Evolutionary conservation across 352 stramenopile species (phyloP).

Genomic region (Globisporangium parvum): DNA sequence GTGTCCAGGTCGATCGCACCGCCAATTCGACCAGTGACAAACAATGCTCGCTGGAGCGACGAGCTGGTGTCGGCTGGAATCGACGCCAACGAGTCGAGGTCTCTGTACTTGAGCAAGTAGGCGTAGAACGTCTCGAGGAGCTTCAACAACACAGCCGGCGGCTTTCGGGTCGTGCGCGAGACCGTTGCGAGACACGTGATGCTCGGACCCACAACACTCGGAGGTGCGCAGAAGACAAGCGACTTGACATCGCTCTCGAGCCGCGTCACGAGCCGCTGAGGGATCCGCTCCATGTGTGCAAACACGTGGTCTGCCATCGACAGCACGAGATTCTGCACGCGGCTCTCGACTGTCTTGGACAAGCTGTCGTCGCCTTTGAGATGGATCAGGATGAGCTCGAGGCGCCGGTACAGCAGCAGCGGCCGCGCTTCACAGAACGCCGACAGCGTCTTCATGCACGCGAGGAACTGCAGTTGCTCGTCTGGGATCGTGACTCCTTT

Average conservation of each 20-base stretch:
- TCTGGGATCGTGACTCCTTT: constrained; percentile 48
- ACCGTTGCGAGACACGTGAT: constrained; percentile 71
- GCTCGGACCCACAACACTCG: constrained; percentile 77
- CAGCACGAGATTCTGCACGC: constrained; percentile 56
- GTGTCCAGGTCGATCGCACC: constrained; percentile 61
- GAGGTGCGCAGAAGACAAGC: constrained; percentile 55
- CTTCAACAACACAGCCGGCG: constrained; percentile 37
- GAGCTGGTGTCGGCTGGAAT: constrained; percentile 34
- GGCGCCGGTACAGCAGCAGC: constrained; percentile 41
- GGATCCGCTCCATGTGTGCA: constrained; percentile 36
- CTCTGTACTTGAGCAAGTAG: constrained; percentile 45
- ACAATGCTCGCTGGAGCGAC: constrained; percentile 71
- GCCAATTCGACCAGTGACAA: constrained; percentile 60
- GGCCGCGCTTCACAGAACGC: constrained; percentile 72
- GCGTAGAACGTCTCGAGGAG: constrained; percentile 68
- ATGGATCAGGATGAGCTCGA: constrained; percentile 74
- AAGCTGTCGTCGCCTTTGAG: constrained; percentile 53
- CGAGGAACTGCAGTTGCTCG: constrained; percentile 53
- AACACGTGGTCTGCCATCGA: constrained; percentile 64
- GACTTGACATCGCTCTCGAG: constrained; percentile 62
- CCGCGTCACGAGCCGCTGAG: constrained; percentile 28
- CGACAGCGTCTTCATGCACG: constrained; percentile 71
- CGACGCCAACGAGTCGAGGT: constrained; percentile 23
- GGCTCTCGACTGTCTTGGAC: constrained; percentile 41
- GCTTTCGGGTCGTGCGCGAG: constrained; percentile 30